Base-by-base conservation (phyloP, 345 rosid genomes). In the Eucalyptus pauciflora region DNA sequence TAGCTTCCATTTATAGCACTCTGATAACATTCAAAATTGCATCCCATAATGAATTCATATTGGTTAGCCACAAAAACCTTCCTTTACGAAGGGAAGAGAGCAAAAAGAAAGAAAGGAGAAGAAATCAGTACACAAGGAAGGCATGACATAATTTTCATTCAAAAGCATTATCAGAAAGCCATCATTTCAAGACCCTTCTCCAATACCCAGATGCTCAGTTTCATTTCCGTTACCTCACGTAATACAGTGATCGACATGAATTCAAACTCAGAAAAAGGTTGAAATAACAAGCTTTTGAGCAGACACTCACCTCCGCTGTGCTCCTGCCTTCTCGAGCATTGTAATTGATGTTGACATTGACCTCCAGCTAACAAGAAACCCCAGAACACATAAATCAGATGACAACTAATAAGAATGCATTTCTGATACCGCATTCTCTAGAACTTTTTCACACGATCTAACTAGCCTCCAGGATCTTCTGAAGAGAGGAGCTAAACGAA, bases 301-400 rank as follows among this genome's bases (percentile, higher is more conserved):
- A 54, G 43, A 52, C 31, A 76, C 88, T 93, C 90, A 95, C 99
- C 97, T 93, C 96, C 31, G 95, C 94, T 83, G 97, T 93, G 93
- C 98, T 97, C 93, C 92, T 95, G 91, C 97, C 97, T 92, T 95
- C 97, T 85, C 96, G 96, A 71, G 96, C 98, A 93, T 96, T 91
- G 56, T 94, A 93, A 89, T 94, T 89, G 90, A 97, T 76, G 89
- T 94, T 96, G 85, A 90, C 96, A 58, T 94, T 95, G 60, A 96
- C 96, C 91, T 92, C 90, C 92, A 90, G 92, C 99, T 97, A 93
- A 43, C 48, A 56, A 45, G n/a, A 79, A 94, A 62, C 81, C 7
- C 81, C 24, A 71, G 80, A 71, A 71, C 46, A 71, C 46, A 3
- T 50, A 71, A 71, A 33, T 71, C 45, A 71, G 81, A 71, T 71